Evolutionary conservation across 2,329 filamentous ascomycete genomes (phyloP), one percentile per base, ranked within the genome.

Genomic region (Xylaria sp.): DNA sequence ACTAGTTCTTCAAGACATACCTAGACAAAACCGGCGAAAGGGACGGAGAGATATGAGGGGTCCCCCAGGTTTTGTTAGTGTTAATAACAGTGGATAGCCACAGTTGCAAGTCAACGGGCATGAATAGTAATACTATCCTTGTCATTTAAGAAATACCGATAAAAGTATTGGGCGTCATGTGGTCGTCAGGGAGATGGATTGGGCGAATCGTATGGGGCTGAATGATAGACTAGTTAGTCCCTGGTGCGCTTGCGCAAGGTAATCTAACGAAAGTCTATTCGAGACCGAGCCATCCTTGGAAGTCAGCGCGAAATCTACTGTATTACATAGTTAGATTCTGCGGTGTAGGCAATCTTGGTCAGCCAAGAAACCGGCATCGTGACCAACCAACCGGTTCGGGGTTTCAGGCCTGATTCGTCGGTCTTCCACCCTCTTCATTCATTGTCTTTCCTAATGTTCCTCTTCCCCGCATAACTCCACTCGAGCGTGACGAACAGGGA

Each of bases 1-100:
- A n/a, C n/a, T n/a, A n/a, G n/a, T n/a, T 74, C 64, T 41, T 73
- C 72, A 71, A 67, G 70, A 74, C 72, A 67, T 70, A 75, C 71
- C 73, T 70, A 74, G 75, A 71, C 70, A 77, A 75, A 75, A 76
- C 73, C 74, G 73, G 72, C 75, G 75, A 77, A 70, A 70, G 65
- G 56, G 23, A 46, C 32, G 41, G 63, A 60, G 63, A 66, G 48
- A 53, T 48, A 55, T 48, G 59, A 64, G 57, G 52, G 67, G 34
- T n/a, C 55, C 36, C 48, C 23, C 10, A 32, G 50, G 57, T 67
- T 30, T 57, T 63, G 56, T 52, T 56, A 39, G 34, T 52, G 60
- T 64, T 69, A 72, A 68, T 72, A 64, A 59, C 39, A 60, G 63
- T 25, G 69, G 58, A 60, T 15, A 34, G 41, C 48, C 64, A 20